Evolutionary conservation across 2,329 filamentous ascomycete genomes (phyloP), one percentile per base, ranked within the genome.

Genomic region (Monosporascus sp.): DNA sequence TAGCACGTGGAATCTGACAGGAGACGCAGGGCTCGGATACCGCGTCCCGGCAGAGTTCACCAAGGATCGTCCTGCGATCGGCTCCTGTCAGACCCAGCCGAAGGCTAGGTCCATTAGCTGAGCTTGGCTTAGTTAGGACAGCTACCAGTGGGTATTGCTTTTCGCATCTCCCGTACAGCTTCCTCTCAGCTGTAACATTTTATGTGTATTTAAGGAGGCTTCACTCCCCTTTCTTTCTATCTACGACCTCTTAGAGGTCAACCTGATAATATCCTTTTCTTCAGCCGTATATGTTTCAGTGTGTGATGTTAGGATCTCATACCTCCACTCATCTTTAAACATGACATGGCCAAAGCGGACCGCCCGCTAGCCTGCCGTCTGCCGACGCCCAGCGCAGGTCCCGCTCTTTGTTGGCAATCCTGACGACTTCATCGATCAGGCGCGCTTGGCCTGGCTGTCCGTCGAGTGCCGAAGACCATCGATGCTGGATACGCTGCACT

Each of bases 21-120:
- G 58, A n/a, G 62, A n/a, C n/a, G n/a, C n/a, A n/a, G n/a, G 61
- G 48, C 64, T 76, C 2, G 73, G 75, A 55, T 71, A 74, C 50
- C 73, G 75, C 49, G 63, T 76, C 38, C 73, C 74, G 0, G 57
- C 55, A 9, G 37, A 60, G 25, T 76, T 70, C 54, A 67, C 61
- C 6, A 51, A 60, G 7, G 58, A 67, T 2, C 65, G 72, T 3
- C 71, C 70, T 1, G 63, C 67, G 0, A 25, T 25, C 24, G 24
- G 24, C 24, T 24, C 22, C 22, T 24, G 22, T 24, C 22, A 24
- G 22, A 24, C 22, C 22, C 3, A 24, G 22, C 22, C 1, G 22
- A 24, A 24, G 22, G 22, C 22, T 24, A 24, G 22, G 4, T 24
- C 22, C 22, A 4, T 24, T 4, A 24, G 22, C 22, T 24, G 22